phyloP scores from a whole-genome alignment of 495 filamentous ascomycete genomes.

The Amphirosellinia nigrospora region DNA sequence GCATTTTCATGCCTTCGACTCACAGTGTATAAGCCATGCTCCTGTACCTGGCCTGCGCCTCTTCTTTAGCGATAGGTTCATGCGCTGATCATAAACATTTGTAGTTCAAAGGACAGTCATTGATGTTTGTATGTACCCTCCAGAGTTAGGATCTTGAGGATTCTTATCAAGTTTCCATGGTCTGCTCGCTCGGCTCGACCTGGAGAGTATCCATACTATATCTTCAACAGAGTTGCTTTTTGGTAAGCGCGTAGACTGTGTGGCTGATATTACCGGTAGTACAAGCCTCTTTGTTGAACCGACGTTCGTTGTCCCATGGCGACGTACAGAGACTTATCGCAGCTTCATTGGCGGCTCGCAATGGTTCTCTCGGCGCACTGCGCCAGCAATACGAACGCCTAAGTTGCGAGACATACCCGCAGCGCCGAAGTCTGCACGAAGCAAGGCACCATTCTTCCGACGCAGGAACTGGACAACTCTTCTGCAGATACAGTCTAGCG shows the following conservation, averaged over 20 bases:
- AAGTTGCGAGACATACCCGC: constrained; percentile 25
- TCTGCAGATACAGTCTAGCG: constrained; percentile 38
- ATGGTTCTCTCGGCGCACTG: constrained; percentile 43
- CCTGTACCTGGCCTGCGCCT: neutral
- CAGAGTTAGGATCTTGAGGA: neutral
- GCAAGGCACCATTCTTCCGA: constrained; percentile 17
- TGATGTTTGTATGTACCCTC: constrained; percentile 2
- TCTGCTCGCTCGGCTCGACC: neutral
- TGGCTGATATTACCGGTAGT: neutral
- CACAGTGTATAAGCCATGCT: neutral
- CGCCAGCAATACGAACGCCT: constrained; percentile 45
- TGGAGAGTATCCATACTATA: neutral
- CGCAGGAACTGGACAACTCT: constrained; percentile 30
- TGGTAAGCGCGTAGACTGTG: neutral
- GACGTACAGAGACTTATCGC: constrained; percentile 15
- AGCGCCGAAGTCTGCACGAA: neutral
- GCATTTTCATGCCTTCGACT: neutral
- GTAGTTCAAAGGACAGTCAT: constrained; percentile 18
- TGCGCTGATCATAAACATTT: neutral
- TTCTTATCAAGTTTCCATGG: neutral
- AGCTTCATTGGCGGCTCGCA: constrained; percentile 42
- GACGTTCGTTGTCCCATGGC: constrained; percentile 10
- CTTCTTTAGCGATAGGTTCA: neutral
- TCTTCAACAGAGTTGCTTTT: neutral
- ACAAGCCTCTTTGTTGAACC: constrained; percentile 7